Percentiles rank a stretch among this genome's conserved stretches.
Conservation (phyloP, 2,329 filamentous ascomycete genomes). For the Paecilomyces sp. region DNA sequence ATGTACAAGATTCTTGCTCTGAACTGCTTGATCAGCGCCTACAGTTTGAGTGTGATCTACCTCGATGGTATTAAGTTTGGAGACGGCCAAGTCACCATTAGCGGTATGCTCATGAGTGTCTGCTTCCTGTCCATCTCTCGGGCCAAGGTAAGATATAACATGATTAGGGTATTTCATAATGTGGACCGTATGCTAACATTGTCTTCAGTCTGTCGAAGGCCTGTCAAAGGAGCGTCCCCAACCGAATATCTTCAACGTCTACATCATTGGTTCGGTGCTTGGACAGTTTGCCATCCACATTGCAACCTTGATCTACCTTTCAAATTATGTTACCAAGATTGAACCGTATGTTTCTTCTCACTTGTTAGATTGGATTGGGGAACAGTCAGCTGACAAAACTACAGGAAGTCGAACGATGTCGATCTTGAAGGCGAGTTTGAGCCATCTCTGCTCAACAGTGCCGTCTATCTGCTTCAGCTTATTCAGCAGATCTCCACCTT, state of each 20-base stretch:
- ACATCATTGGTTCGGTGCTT: constrained; percentile 96
- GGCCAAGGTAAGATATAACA: constrained; percentile 55
- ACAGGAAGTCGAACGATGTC: constrained; percentile 53
- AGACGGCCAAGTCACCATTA: constrained; percentile 96
- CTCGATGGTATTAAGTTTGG: constrained; percentile 99
- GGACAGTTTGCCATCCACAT: constrained; percentile 97
- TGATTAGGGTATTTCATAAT: neutral
- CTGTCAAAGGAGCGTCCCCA: constrained; percentile 95
- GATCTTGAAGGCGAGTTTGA: constrained; percentile 93
- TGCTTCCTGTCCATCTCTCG: constrained; percentile 99
- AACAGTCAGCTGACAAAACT: constrained; percentile 23
- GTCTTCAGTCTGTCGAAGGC: constrained; percentile 68
- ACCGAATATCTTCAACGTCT: constrained; percentile 97
- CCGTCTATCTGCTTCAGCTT: constrained; percentile 92
- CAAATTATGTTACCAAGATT: constrained; percentile 75
- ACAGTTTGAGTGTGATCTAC: constrained; percentile 93
- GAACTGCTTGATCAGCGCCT: constrained; percentile 96
- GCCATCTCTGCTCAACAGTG: constrained; percentile 90
- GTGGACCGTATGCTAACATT: constrained; percentile 5
- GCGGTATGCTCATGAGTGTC: constrained; percentile 98
- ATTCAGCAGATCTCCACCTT: constrained; percentile 99
- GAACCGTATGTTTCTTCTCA: constrained; percentile 60
- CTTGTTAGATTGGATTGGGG: neutral
- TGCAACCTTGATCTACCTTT: constrained; percentile 86
- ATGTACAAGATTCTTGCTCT: constrained; percentile 99